Base-by-base conservation (phyloP, 768 basidiomycete species). In the Lyophyllum decastes region DNA sequence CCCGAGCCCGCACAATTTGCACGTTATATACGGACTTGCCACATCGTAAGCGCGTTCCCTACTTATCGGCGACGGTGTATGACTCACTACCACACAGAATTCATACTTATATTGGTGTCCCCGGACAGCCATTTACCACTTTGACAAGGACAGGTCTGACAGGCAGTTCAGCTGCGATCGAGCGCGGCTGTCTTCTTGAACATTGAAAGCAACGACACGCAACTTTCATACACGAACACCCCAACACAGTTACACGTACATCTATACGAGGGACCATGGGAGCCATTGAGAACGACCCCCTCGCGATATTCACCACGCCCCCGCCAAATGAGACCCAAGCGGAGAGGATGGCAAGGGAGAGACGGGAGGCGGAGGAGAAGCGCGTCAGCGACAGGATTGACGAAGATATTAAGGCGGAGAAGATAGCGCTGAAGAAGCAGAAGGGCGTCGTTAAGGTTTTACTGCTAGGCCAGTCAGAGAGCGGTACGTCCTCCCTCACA, bases 371-470 rank as follows among this genome's bases (percentile, higher is more conserved):
- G 0, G 83, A 88, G 58, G 87, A 86, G 1, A 78, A 81, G 65
- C 72, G 74, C 45, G 74, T 87, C 55, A 88, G 83, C 65, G 82
- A 84, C 49, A 51, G 59, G 57, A 88, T 88, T 55, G 86, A 88
- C 68, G 83, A 84, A 10, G 75, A 82, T 2, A 69, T 87, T 43
- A 79, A 77, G 56, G 69, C 60, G 14, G 82, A 85, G 61, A 74
- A 62, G 57, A 72, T 55, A 3, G 73, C 70, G 5, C 61, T 78
- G 64, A 84, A 82, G 70, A 76, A 76, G 68, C 70, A 63, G 33
- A 78, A 76, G 62, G 65, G 72, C 30, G 66, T 78, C 25, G 77
- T 86, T 24, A 78, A 80, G 61, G 75, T 87, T 5, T 67, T 88
- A 2, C 54, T 88, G 4, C 74, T 87, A 1, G 86, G 86, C 3